phyloP scores from a whole-genome alignment of 129 eudicot genomes.

The Tagetes erecta region DNA sequence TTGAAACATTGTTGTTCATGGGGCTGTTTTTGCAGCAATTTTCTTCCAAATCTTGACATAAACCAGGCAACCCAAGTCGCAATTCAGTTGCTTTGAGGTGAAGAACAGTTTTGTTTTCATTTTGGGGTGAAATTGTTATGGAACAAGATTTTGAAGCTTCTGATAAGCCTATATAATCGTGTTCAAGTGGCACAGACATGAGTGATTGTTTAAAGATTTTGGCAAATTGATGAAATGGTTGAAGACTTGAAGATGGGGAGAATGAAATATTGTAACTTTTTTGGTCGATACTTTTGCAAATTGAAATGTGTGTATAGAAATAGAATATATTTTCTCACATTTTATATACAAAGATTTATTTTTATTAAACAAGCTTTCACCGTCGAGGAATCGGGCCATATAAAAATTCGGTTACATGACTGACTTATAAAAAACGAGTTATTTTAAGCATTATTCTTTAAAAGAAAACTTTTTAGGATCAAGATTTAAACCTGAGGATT shows the following conservation, averaged over 20 bases:
- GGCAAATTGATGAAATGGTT: conserved; percentile 17
- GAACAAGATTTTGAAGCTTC: conserved; percentile 35
- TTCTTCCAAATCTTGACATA: conserved; percentile 45
- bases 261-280: conserved; percentile 3
- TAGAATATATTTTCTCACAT: not conserved
- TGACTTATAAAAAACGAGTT: too few species aligned
- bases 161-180: conserved; percentile 73
- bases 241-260: conserved; percentile 6
- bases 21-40: conserved; percentile 20
- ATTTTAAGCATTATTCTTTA: too few species aligned
- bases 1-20: conserved; percentile 42
- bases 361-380: too few species aligned
- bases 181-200: conserved; percentile 73
- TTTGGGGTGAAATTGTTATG: conserved; percentile 24
- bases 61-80: conserved; percentile 93
- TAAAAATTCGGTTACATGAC: too few species aligned
- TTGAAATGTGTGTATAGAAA: not conserved
- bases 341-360: not conserved
- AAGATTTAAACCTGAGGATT: too few species aligned
- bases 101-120: conserved; percentile 33
- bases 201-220: not conserved
- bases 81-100: conserved; percentile 82
- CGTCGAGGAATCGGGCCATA: too few species aligned
- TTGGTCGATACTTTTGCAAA: not conserved
- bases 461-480: too few species aligned